Base-by-base conservation (phyloP, 2,329 filamentous ascomycete species). In the Phyllosticta paracitricarpa region DNA sequence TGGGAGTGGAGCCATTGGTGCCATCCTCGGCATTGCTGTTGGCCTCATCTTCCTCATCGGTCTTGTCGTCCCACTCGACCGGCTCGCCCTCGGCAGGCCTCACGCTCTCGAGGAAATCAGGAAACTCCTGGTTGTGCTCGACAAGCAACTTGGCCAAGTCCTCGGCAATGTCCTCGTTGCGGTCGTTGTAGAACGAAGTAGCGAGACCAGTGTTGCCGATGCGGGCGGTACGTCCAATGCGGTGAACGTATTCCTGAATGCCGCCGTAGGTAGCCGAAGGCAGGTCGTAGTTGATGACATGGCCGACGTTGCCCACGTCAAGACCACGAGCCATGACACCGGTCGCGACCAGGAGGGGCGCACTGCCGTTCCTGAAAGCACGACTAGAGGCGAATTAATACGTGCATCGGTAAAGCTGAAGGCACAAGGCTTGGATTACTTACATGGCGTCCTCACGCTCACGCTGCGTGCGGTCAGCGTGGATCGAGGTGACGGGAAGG, bases 231-330 rank as follows among this genome's bases (percentile, higher is more conserved):
- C 94, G 92, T 64, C 94, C 94, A 71, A 97, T 97, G 12, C 94
- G 90, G 71, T 99, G 94, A 26, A 89, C 86, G 68, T 97, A 99
- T 72, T 97, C 94, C 56, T 89, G 86, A 61, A 97, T 96, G 2
- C 92, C 93, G n/a, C 91, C 91, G 67, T 93, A 82, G 0, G 84
- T 78, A 53, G 80, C 76, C 4, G 81, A 85, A 0, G 93, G 93
- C 1, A 97, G 78, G 64, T 97, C 92, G 67, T 86, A 97, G 76
- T 99, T 97, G 81, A 99, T 87, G 63, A 99, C 89, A 65, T 96
- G 91, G 78, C 87, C 85, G 5, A 97, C 87, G 65, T 94, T 91
- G 62, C 84, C 84, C 40, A 97, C 87, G 67, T 97, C 92, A 35
- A 97, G 86, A 6, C 94, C 94, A 67, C 94, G 91, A 69, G 91